Evolutionary conservation across 345 rosid genomes (phyloP).

Genomic region (Lepidium didymum): DNA sequence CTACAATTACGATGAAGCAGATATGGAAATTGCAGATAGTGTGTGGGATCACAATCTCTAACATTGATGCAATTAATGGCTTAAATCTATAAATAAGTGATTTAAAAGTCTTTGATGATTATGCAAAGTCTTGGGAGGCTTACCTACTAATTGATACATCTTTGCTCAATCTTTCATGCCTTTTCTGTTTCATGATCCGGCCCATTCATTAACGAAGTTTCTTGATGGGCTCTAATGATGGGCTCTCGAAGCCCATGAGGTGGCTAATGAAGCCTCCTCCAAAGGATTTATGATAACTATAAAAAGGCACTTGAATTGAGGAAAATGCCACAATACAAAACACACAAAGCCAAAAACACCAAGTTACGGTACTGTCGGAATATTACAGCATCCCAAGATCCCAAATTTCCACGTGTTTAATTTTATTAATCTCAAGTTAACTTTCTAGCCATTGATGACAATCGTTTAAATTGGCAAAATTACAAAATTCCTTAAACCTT

Average conservation of each 20-base stretch:
- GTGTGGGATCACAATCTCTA: no score
- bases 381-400: slow-evolving; percentile 18
- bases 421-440: background rate
- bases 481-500: background rate
- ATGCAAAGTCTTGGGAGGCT: background rate
- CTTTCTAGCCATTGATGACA: slow-evolving; percentile 10
- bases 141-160: background rate
- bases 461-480: background rate
- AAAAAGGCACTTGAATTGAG: background rate
- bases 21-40: no score
- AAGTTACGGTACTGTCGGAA: slow-evolving; percentile 22
- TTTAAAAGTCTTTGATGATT: background rate
- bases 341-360: slow-evolving; percentile 3
- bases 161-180: background rate
- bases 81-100: no score
- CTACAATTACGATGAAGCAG: no score
- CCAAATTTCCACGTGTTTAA: slow-evolving; percentile 1
- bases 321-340: background rate
- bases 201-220: background rate
- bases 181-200: background rate
- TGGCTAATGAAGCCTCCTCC: background rate
- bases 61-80: no score
- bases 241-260: background rate
- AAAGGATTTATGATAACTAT: background rate
- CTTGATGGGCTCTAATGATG: background rate